Evolutionary conservation across 225 moss, liverwort and hornwort species (phyloP), one percentile per base, ranked within the genome.

Genomic region (Pseudisothecium myosuroides): DNA sequence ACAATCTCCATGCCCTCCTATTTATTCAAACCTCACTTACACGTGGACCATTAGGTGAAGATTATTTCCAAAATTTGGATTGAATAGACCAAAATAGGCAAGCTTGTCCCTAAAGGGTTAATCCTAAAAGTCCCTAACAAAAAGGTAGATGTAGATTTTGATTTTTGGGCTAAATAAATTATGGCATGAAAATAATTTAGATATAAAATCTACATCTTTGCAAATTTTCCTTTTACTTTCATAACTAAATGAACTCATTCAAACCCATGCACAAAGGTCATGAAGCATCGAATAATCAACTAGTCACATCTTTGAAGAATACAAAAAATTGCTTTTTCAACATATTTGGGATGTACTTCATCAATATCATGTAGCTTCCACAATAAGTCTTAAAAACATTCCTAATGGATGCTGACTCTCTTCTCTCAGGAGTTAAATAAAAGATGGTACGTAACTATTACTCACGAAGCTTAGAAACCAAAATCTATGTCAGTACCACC

Each of bases 271-370:
- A 50, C 76, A 5, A 50, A 34, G 13, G 21, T 34, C 5, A 50
- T 5, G 4, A 52, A 34, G 14, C 8, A 34, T 0, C 0, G 0
- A 76, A 6, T 32, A 2, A 50, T 8, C 0, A 50, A 0, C 11
- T 21, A 75, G 12, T 20, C 1, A 0, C 5, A 32, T 49, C 11
- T 74, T 12, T 49, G 17, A 50, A 50, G 5, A 52, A 52, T 34
- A 76, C 0, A 13, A 76, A 34, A 28, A 50, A 21, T 50, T 8
- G 0, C 0, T 34, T 34, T 47, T 76, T 75, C 32, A 32, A 32
- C 7, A 75, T 50, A 50, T 4, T 75, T 49, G 20, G 8, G 5
- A 34, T 76, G 8, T 34, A 76, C 34, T 34, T 34, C 21, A 11
- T 73, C 36, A 14, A 22, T 52, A 22, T 52, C 5, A 22, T 36